Conservation (phyloP, 176 grass and related monocot genomes). For the Oryza meridionalis region DNA sequence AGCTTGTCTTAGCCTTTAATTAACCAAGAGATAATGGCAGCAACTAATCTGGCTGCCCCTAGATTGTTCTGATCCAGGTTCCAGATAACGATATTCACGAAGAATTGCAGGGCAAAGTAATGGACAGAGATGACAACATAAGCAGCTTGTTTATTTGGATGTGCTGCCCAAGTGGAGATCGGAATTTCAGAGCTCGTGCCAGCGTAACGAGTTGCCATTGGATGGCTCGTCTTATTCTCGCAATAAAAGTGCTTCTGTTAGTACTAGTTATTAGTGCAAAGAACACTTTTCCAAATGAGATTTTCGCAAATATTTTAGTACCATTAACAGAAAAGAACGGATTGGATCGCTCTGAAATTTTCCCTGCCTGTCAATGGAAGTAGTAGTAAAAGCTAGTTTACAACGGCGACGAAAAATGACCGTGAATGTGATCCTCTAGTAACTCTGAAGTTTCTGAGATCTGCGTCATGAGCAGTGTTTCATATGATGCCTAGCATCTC, state of each 20-base stretch:
- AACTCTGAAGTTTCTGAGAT: not conserved
- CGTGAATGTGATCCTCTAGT: not conserved
- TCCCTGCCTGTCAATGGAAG: not conserved
- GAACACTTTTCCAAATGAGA: not conserved
- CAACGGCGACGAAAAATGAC: not conserved
- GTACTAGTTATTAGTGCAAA: not conserved
- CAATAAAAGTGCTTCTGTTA: constrained; percentile 6
- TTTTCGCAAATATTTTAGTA: not conserved
- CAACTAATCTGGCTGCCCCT: constrained; percentile 24
- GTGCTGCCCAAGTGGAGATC: constrained; percentile 37
- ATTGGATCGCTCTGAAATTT: not conserved
- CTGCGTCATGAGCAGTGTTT: not conserved
- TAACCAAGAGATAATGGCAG: constrained; percentile 30
- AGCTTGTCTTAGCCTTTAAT: constrained; percentile 29
- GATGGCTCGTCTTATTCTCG: not conserved
- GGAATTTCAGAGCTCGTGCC: constrained; percentile 13
- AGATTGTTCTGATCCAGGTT: constrained; percentile 8
- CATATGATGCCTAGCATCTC: not conserved
- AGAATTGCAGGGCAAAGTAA: constrained; percentile 27
- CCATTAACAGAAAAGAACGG: not conserved
- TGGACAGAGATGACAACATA: constrained; percentile 31
- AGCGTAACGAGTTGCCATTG: constrained; percentile 46
- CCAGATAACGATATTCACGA: constrained; percentile 18
- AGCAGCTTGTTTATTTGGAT: constrained; percentile 29
- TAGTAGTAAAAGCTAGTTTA: not conserved